These are phyloP conservation scores for Colletotrichum incanum DNA, from an alignment of 2,329 filamentous ascomycete genomes.

Conservation along the genomic window DNA sequence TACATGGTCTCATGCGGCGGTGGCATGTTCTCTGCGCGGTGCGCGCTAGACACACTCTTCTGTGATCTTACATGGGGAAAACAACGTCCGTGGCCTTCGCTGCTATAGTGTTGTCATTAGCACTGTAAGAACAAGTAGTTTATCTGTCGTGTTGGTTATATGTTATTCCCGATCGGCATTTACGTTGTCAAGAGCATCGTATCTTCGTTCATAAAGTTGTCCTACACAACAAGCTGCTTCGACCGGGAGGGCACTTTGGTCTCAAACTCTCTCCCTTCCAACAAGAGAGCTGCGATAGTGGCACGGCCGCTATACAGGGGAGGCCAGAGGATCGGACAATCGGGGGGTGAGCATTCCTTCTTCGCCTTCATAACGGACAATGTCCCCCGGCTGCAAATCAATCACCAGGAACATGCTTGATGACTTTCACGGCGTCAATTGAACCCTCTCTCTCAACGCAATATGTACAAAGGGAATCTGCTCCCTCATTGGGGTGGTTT, in stretches of 20 bases:
- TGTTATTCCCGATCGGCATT: background rate
- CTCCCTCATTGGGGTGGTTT: background rate
- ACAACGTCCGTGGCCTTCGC: background rate
- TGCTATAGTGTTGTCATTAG: background rate
- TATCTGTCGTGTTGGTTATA: background rate
- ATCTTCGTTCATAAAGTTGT: background rate
- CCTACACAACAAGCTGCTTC: background rate
- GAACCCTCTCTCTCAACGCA: constrained; percentile 21
- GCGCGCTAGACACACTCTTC: background rate
- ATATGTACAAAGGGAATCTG: constrained; percentile 32
- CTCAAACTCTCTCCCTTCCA: background rate
- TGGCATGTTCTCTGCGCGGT: background rate
- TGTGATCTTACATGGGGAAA: too few species aligned
- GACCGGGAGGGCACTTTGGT: background rate
- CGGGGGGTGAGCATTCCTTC: background rate
- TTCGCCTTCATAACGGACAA: background rate
- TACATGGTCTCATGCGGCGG: background rate
- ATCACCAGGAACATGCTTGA: background rate
- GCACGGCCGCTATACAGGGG: too few species aligned
- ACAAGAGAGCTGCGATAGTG: background rate
- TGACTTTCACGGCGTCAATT: constrained; percentile 40
- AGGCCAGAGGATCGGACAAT: too few species aligned
- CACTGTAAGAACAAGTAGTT: background rate
- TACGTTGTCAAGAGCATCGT: background rate
- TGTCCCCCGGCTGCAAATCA: background rate